A percentile compares a stretch with the other conserved stretches of the same genome.
These are phyloP conservation scores for Dactylonectria macrodidyma DNA, from an alignment of 2,329 filamentous ascomycete species.

Conservation along the genomic window DNA sequence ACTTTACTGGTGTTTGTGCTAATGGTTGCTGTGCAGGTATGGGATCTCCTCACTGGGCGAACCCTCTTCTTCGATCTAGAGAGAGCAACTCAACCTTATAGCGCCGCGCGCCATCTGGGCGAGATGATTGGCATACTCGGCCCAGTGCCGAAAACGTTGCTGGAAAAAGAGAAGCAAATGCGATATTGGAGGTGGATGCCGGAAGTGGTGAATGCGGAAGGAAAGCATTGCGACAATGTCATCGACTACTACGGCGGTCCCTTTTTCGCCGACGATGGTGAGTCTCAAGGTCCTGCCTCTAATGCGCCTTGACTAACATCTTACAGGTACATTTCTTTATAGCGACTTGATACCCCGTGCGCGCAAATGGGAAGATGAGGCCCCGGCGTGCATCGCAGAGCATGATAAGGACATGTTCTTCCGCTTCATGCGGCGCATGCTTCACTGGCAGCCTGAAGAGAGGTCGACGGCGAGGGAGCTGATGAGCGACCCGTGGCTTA, in stretches of 20 bases:
- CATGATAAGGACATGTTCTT: slow-evolving; percentile 37
- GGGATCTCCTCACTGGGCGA: slow-evolving; percentile 44
- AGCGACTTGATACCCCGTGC: slow-evolving; percentile 31
- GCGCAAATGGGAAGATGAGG: slow-evolving; percentile 26
- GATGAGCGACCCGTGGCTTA: slow-evolving; percentile 44
- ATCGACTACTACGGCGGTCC: slow-evolving; percentile 40
- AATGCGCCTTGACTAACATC: not conserved
- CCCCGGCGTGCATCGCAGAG: slow-evolving; percentile 35
- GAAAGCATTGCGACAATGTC: slow-evolving; percentile 34
- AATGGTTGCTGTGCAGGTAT: slow-evolving; percentile 33
- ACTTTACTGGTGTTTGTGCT: slow-evolving; percentile 1
- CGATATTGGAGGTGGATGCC: slow-evolving; percentile 38
- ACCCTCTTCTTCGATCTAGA: slow-evolving; percentile 38
- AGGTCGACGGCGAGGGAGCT: slow-evolving; percentile 44
- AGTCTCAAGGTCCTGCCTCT: not conserved
- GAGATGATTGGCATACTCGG: slow-evolving; percentile 46
- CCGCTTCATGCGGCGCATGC: slow-evolving; percentile 44
- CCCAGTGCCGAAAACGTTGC: slow-evolving; percentile 34
- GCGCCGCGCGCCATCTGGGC: slow-evolving; percentile 40
- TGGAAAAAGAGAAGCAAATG: slow-evolving; percentile 38
- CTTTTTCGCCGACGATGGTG: slow-evolving; percentile 41
- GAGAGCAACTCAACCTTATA: slow-evolving; percentile 34
- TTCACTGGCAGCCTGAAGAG: slow-evolving; percentile 45
- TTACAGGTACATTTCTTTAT: slow-evolving; percentile 34
- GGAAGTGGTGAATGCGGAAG: slow-evolving; percentile 28